These are phyloP conservation scores for Sphagnum tenellum DNA, from an alignment of 225 moss, liverwort and hornwort species.

Conservation along the genomic window DNA sequence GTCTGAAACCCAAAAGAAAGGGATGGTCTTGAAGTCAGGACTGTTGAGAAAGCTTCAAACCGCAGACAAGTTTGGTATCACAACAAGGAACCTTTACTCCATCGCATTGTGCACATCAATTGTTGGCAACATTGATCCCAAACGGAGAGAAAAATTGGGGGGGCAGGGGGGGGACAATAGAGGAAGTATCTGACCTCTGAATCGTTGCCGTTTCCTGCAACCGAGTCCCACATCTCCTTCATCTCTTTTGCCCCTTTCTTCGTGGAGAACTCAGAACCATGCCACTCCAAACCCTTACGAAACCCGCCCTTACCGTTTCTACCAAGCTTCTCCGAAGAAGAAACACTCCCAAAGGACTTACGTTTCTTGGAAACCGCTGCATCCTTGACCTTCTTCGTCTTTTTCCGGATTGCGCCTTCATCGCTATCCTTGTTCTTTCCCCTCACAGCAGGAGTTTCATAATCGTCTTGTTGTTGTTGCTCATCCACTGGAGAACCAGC, in stretches of 20 bases:
- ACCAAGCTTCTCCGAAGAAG: conserved; percentile 24
- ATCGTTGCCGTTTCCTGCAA: conserved; percentile 41
- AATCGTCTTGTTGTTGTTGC: not conserved
- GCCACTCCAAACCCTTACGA: conserved; percentile 18
- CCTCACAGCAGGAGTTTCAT: no score
- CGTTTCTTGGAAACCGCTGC: conserved; percentile 16
- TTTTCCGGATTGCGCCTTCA: conserved; percentile 22
- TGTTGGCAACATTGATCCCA: no score
- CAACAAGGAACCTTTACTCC: no score
- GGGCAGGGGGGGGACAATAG: no score
- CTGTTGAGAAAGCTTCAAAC: no score
- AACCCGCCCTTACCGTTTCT: conserved; percentile 6
- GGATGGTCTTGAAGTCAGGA: no score
- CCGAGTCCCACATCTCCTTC: conserved; percentile 70
- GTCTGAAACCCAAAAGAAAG: no score
- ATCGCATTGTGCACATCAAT: no score
- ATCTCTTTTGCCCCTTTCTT: conserved; percentile 59
- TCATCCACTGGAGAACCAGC: conserved; percentile 28
- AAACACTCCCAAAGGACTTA: conserved; percentile 10
- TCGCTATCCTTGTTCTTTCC: conserved; percentile 8
- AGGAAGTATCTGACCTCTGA: conserved; percentile 36
- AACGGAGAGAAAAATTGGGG: no score
- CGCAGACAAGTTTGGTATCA: no score
- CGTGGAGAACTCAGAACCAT: conserved; percentile 12
- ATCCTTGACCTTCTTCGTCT: conserved; percentile 26